These are phyloP conservation scores for Auricularia auricula-judae DNA, from an alignment of 768 basidiomycete species.

Conservation along the genomic window DNA sequence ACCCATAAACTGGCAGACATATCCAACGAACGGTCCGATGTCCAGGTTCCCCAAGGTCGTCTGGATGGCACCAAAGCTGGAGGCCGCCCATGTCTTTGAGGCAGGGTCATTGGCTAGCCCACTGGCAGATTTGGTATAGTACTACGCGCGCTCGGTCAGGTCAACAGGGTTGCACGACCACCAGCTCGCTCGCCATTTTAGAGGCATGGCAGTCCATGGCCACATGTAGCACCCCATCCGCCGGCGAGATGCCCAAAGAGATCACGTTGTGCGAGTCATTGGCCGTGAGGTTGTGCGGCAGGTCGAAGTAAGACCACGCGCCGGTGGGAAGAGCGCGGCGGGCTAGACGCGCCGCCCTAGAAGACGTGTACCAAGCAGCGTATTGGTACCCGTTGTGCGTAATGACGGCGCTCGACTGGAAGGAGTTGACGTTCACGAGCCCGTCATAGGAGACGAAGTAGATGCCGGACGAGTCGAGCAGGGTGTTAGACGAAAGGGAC, in stretches of 20 bases:
- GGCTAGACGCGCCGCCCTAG: constrained; percentile 3
- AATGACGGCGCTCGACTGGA: not conserved
- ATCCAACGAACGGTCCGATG: not conserved
- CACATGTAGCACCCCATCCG: constrained; percentile 2
- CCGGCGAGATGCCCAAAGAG: constrained; percentile 5
- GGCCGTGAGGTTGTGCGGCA: constrained; percentile 3
- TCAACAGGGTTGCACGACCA: not conserved
- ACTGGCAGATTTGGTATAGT: constrained; percentile 1
- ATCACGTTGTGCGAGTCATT: constrained; percentile 7
- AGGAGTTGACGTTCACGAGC: not conserved
- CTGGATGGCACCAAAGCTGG: not conserved
- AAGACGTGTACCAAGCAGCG: constrained; percentile 5
- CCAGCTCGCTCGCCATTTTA: not conserved
- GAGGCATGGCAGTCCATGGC: constrained; percentile 1
- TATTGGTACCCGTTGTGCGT: constrained; percentile 6
- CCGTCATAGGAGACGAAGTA: constrained; percentile 8
- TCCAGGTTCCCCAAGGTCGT: constrained; percentile 4
- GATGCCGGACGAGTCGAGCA: constrained; percentile 1
- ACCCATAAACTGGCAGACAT: no score
- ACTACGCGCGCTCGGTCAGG: not conserved
- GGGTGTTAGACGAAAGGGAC: not conserved
- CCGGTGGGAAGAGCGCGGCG: constrained; percentile 1
- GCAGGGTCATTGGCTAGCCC: constrained; percentile 5
- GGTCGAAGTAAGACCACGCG: not conserved
- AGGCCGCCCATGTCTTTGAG: not conserved